Evolutionary conservation across 2,329 filamentous ascomycete species (phyloP).

Genomic region (Coniochaeta sp.): DNA sequence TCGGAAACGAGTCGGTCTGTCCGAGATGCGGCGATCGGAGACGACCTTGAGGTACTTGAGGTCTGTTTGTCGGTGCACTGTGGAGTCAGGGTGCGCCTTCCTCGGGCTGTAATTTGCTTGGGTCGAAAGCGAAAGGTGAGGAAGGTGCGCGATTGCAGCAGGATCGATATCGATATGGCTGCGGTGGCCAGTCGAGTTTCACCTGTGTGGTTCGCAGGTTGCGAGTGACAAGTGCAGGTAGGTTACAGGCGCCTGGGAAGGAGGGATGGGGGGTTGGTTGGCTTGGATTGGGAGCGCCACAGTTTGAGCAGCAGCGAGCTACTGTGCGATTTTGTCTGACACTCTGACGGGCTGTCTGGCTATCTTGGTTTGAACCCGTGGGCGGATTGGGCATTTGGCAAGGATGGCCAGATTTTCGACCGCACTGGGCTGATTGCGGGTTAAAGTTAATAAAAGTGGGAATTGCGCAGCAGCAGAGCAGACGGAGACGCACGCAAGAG

Average conservation of each 20-base stretch:
- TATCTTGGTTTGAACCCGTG: background rate
- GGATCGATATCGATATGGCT: constrained; percentile 2
- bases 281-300: background rate
- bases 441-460: constrained; percentile 1
- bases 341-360: too few species aligned
- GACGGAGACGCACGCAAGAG: too few species aligned
- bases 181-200: background rate
- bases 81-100: background rate
- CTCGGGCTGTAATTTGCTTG: background rate
- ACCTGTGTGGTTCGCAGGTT: background rate
- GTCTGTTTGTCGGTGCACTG: background rate
- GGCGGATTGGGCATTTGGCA: background rate
- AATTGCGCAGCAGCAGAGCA: background rate
- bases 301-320: background rate
- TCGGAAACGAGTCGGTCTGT: background rate
- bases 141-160: constrained; percentile 1
- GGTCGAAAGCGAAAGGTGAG: background rate
- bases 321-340: too few species aligned
- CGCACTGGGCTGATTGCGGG: background rate
- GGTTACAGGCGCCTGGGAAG: background rate
- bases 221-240: background rate
- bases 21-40: background rate
- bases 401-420: constrained; percentile 1
- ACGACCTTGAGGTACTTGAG: background rate
- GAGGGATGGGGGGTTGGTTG: background rate